phyloP scores from a whole-genome alignment of 2,329 filamentous ascomycete species.

The Fonsecaea pedrosoi region DNA sequence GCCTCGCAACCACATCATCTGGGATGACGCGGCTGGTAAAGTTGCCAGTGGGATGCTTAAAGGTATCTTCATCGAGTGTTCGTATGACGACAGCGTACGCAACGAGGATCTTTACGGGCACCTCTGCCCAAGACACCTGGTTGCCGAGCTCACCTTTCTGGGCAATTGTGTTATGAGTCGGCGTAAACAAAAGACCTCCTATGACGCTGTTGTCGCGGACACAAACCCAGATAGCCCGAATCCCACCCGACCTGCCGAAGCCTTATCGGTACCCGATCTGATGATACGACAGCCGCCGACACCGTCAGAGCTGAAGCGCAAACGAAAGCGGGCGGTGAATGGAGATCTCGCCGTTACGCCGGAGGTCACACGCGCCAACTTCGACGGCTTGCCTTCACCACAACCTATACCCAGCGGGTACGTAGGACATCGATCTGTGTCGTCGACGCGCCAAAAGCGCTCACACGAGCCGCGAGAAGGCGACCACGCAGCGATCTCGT shows the following conservation, averaged over 20 bases:
- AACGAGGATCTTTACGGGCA: constrained; percentile 87
- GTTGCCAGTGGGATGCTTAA: constrained; percentile 73
- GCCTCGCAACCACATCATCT: constrained; percentile 81
- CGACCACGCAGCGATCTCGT: neutral
- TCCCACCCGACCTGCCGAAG: neutral
- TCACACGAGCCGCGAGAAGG: constrained; percentile 26
- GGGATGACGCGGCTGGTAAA: constrained; percentile 87
- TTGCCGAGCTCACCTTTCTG: constrained; percentile 76
- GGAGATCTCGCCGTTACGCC: constrained; percentile 33
- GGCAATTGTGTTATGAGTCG: constrained; percentile 67
- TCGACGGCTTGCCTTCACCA: constrained; percentile 27
- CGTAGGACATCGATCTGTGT: constrained; percentile 27
- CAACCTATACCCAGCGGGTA: constrained; percentile 24
- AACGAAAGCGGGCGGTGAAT: constrained; percentile 50
- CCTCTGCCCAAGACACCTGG: constrained; percentile 80
- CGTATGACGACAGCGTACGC: constrained; percentile 80
- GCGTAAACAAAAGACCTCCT: constrained; percentile 50
- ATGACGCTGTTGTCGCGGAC: neutral
- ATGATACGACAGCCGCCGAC: constrained; percentile 36
- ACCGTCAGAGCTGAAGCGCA: constrained; percentile 40
- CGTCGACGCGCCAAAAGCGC: constrained; percentile 28
- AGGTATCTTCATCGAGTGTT: constrained; percentile 95
- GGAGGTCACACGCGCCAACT: constrained; percentile 25
- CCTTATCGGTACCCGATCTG: constrained; percentile 17
- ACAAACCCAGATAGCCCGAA: neutral